Evolutionary conservation across 1,139 yeast genomes (phyloP), one percentile per base, ranked within the genome.

Genomic region (Yamadazyma dushanensis): DNA sequence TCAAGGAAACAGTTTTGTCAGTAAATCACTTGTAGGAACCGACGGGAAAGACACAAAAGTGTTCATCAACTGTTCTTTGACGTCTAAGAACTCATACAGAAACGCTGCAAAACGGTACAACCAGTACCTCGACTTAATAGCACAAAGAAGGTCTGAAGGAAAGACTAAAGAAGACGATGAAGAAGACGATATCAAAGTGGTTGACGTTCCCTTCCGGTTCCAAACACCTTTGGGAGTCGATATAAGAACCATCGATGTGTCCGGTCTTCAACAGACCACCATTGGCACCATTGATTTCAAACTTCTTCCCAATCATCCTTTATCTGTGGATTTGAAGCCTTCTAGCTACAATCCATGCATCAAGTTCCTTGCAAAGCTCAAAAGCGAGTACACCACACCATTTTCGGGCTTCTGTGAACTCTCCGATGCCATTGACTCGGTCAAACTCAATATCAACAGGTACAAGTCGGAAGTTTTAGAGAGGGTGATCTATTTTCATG

Each of bases 401-500:
- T 79, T 73, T 53, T 78, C 74, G 16, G 87, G 84, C 0, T 56
- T 83, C 36, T 83, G 83, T 1, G 78, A 76, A 39, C 61, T 82
- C 16, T 71, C 85, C 0, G 94, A 84, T 55, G 32, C 31, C 4
- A 13, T 38, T 2, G 47, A 43, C 21, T 51, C 59, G 26, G 44
- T 59, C 26, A 35, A 29, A 21, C 21, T 39, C 23, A 32, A 32
- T 4, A 25, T 34, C 11, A 28, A 33, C 13, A 20, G 5, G 21
- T 18, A 26, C n/a, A 15, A 19, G 9, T 15, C 35, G 2, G 21
- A 33, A 13, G 24, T 27, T 5, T 31, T 41, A 2, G 90, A 83
- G 49, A 89, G 83, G 52, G 61, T 78, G 0, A 71, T 85, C 15
- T 82, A 82, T 54, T 82, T 84, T 61, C 89, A 83, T 49, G 75